Evolutionary conservation across 495 filamentous ascomycete genomes (phyloP), one percentile per base, ranked within the genome.

Genomic region (Polyplosphaeria fusca): DNA sequence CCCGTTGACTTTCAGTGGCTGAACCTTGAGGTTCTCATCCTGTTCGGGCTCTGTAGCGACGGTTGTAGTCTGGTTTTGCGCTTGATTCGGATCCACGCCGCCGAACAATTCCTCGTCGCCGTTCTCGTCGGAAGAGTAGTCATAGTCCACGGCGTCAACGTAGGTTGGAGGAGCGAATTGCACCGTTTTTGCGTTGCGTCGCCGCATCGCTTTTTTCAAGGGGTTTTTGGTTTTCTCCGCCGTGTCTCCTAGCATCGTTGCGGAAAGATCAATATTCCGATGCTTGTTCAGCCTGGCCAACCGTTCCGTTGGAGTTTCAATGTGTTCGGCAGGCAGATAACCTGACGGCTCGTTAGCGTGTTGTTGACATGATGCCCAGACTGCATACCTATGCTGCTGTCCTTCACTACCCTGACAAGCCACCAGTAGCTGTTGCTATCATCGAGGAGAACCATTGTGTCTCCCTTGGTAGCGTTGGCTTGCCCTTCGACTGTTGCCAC

Each of bases 391-490:
- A 98, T 97, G 67, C 90, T 96, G 67, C 85, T 90, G 71, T 97
- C 94, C 71, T 96, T 96, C 12, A 96, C 91, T 18, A 99, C 89
- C 47, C 92, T 80, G 13, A 99, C 93, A 35, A 99, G 82, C 93
- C 93, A 99, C 93, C 93, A 99, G 69, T 99, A 99, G 70, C 91
- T 96, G 75, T 99, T 99, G 70, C 89, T 96, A 65, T 99, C 93
- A 69, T 97, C 93, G n/a, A 99, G 80, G 37, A 99, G 82, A n/a
- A 96, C 91, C 93, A 99, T 99, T 14, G 91, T 96, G 66, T 99
- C 93, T 27, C 93, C 93, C 75, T 99, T 99, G 9, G 88, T 89
- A 42, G 93, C 93, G 76, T 97, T 97, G 53, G 93, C 93, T 72
- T 99, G 93, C 5, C 93, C 93, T 73, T 99, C 94, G 47, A 97